phyloP scores from a whole-genome alignment of 495 filamentous ascomycete species.

The Amorphotheca resinae region DNA sequence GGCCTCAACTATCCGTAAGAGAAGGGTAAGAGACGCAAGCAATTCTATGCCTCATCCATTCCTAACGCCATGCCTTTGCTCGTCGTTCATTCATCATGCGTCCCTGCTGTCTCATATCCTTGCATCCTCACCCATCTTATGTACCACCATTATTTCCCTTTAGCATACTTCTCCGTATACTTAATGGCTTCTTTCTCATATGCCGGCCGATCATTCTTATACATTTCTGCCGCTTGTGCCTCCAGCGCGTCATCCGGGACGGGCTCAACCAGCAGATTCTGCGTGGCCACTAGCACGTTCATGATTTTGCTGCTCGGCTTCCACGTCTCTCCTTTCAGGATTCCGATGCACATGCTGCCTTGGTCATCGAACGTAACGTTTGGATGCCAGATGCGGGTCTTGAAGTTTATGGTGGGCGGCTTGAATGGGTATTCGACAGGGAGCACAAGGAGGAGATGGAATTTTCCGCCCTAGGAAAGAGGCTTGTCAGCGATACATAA shows the following conservation, averaged over 20 bases:
- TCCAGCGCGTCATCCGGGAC: conserved; percentile 94
- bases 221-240: conserved; percentile 75
- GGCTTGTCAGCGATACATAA: not conserved
- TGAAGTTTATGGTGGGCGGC: conserved; percentile 73
- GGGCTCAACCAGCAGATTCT: conserved; percentile 69
- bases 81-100: no score
- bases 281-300: conserved; percentile 67
- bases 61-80: no score
- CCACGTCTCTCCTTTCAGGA: conserved; percentile 85
- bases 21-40: no score
- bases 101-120: no score
- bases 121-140: no score
- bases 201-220: conserved; percentile 51
- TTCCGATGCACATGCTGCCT: conserved; percentile 82
- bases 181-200: conserved; percentile 75
- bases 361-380: conserved; percentile 90
- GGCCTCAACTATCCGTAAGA: no score
- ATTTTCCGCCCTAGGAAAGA: conserved; percentile 52
- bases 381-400: conserved; percentile 95
- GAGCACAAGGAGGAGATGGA: conserved; percentile 62
- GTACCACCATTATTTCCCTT: not conserved
- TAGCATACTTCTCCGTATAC: conserved; percentile 63
- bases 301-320: conserved; percentile 75
- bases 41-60: no score
- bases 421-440: conserved; percentile 93